Conservation (phyloP, 805 yeast species). For the Sugiyamaella floridensis region DNA sequence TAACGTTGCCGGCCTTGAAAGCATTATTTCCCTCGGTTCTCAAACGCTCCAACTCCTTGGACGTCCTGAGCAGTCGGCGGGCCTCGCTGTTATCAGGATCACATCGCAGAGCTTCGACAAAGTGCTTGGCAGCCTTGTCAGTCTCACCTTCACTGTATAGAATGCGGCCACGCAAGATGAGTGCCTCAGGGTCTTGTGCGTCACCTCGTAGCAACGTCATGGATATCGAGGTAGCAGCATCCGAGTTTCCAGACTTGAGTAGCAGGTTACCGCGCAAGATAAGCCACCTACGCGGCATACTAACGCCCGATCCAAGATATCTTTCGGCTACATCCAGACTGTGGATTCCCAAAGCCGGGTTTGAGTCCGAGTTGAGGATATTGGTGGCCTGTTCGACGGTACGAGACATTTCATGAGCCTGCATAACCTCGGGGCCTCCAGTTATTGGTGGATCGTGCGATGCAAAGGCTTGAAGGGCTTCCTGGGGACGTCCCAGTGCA, state of each 20-base stretch:
- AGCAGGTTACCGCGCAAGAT: conserved; percentile 28
- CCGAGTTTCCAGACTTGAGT: conserved; percentile 26
- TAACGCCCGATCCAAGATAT: conserved; percentile 30
- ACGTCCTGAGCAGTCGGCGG: conserved; percentile 25
- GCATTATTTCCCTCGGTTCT: conserved; percentile 58
- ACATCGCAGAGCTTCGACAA: conserved; percentile 34
- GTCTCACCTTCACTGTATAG: conserved; percentile 35
- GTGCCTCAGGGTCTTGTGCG: conserved; percentile 34
- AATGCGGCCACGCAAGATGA: conserved; percentile 33
- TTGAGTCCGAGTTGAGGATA: conserved; percentile 17
- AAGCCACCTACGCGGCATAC: conserved; percentile 32
- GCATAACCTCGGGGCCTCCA: conserved; percentile 18
- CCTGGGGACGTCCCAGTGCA: conserved; percentile 30
- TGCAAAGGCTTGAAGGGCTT: conserved; percentile 27
- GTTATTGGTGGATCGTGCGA: conserved; percentile 19
- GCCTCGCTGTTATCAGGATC: conserved; percentile 37
- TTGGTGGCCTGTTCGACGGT: conserved; percentile 30
- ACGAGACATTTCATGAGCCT: conserved; percentile 33
- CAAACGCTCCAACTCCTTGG: conserved; percentile 30
- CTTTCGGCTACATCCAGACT: conserved; percentile 33
- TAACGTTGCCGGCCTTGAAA: conserved; percentile 58
- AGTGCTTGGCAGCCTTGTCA: conserved; percentile 32
- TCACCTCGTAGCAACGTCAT: conserved; percentile 31
- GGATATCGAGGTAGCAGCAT: conserved; percentile 33
- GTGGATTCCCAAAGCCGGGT: conserved; percentile 30